These are phyloP conservation scores for Metrosideros polymorpha DNA, from an alignment of 441 rosid genomes.

Conservation along the genomic window DNA sequence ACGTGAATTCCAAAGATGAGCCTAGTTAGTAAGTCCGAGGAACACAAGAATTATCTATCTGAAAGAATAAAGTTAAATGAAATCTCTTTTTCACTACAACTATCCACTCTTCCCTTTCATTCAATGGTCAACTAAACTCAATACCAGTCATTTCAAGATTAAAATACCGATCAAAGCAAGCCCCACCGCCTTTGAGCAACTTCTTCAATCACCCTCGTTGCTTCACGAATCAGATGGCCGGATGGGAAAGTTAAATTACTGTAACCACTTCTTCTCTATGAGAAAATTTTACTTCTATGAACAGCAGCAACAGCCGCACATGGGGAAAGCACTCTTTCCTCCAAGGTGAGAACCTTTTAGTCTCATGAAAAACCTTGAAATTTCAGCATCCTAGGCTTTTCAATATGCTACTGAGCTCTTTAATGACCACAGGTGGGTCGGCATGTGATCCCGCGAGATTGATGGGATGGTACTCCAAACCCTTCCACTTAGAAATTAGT, in stretches of 20 bases:
- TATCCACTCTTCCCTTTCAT: background rate
- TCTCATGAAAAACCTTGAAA: background rate
- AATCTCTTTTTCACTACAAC: background rate
- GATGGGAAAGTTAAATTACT: background rate
- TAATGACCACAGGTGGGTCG: background rate
- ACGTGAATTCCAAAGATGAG: background rate
- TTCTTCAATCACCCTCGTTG: background rate
- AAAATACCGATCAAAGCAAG: too few species aligned
- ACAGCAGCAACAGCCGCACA: background rate
- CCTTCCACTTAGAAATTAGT: slow-evolving; percentile 7
- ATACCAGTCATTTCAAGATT: background rate
- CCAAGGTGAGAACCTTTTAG: background rate
- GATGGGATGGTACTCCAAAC: slow-evolving; percentile 9
- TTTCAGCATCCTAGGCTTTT: background rate
- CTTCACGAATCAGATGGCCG: background rate
- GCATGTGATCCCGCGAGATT: slow-evolving; percentile 5
- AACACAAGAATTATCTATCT: background rate
- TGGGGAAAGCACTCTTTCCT: background rate
- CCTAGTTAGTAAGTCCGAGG: background rate
- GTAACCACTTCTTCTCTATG: background rate
- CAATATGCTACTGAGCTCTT: background rate
- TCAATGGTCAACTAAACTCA: background rate
- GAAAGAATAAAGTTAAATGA: background rate
- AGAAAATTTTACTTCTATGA: background rate
- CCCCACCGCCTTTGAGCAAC: background rate